These are phyloP conservation scores for Globisporangium paroecandrum DNA, from an alignment of 352 stramenopile species.

Conservation along the genomic window DNA sequence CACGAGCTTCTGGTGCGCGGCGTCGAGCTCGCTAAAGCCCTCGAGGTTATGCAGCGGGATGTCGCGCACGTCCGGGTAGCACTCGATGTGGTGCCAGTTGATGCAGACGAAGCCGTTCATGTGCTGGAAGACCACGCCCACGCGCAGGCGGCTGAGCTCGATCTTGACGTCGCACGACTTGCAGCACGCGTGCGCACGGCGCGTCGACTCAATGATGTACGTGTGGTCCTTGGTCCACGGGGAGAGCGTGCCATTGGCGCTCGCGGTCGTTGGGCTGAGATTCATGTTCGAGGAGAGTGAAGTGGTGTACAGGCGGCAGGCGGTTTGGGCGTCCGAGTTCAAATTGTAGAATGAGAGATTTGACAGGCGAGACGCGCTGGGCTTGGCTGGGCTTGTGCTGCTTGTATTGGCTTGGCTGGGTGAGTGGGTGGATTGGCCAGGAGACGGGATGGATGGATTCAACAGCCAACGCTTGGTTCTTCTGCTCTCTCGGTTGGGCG, in stretches of 20 bases:
- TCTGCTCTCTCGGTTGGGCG: background rate
- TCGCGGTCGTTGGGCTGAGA: conserved; percentile 34
- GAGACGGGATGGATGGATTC: conserved; percentile 7
- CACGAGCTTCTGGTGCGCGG: conserved; percentile 55
- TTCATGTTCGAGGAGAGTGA: conserved; percentile 3
- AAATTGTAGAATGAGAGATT: conserved; percentile 19
- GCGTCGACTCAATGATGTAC: conserved; percentile 79
- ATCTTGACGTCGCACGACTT: conserved; percentile 72
- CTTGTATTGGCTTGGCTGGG: background rate
- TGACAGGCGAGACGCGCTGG: too few relatives aligned
- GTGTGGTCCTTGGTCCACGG: conserved; percentile 76
- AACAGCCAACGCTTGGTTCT: background rate
- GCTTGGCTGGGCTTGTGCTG: background rate
- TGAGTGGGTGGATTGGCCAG: background rate
- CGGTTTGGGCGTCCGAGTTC: background rate
- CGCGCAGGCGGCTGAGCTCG: conserved; percentile 56
- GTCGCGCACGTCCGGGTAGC: conserved; percentile 53
- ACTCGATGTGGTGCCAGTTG: conserved; percentile 84
- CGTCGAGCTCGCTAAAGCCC: conserved; percentile 61
- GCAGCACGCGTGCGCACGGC: conserved; percentile 66
- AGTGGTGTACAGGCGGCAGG: background rate
- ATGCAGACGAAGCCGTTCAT: conserved; percentile 82
- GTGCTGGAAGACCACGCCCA: conserved; percentile 79
- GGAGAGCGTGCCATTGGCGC: conserved; percentile 16
- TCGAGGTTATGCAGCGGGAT: conserved; percentile 68